phyloP scores from a whole-genome alignment of 2,329 filamentous ascomycete species.

The Moelleriella libera region DNA sequence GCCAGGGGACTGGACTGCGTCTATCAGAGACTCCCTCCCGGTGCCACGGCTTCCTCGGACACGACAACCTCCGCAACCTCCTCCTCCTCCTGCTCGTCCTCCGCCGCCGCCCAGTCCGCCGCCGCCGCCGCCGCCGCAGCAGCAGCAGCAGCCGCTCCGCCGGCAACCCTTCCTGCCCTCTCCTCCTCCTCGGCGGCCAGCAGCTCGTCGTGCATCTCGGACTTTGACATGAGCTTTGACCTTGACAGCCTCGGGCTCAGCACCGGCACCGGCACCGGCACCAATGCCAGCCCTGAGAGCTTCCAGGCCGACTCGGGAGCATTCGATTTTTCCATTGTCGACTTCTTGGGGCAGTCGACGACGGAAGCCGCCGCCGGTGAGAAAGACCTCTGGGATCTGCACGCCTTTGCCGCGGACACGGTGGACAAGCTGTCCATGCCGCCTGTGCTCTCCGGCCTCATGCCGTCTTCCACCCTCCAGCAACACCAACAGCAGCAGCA shows the following conservation, averaged over 20 bases:
- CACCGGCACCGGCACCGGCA: slow-evolving; percentile 13
- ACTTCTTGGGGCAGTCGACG: slow-evolving; percentile 13
- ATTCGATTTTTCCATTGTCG: slow-evolving; percentile 20
- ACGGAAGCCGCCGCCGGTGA: slow-evolving; percentile 4
- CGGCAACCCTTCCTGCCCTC: neutral
- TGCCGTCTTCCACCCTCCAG: neutral
- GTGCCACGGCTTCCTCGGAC: slow-evolving; percentile 3
- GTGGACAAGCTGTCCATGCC: slow-evolving; percentile 17
- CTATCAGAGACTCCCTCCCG: slow-evolving; percentile 22
- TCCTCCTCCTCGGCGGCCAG: slow-evolving; percentile 1
- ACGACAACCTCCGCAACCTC: neutral
- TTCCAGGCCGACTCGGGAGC: slow-evolving; percentile 6
- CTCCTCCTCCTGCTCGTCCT: neutral
- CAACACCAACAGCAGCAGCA: slow-evolving; percentile 1
- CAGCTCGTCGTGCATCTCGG: slow-evolving; percentile 11
- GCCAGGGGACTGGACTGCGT: slow-evolving; percentile 26
- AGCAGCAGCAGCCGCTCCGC: neutral
- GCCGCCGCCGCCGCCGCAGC: neutral
- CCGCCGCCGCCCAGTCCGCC: neutral
- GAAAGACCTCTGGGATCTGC: slow-evolving; percentile 13
- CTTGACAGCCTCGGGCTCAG: slow-evolving; percentile 16
- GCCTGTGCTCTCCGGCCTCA: slow-evolving; percentile 9
- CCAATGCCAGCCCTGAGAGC: slow-evolving; percentile 17
- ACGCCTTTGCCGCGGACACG: slow-evolving; percentile 6
- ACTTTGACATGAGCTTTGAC: slow-evolving; percentile 23